These are phyloP conservation scores for Echria macrotheca DNA, from an alignment of 495 filamentous ascomycete genomes.

Conservation along the genomic window DNA sequence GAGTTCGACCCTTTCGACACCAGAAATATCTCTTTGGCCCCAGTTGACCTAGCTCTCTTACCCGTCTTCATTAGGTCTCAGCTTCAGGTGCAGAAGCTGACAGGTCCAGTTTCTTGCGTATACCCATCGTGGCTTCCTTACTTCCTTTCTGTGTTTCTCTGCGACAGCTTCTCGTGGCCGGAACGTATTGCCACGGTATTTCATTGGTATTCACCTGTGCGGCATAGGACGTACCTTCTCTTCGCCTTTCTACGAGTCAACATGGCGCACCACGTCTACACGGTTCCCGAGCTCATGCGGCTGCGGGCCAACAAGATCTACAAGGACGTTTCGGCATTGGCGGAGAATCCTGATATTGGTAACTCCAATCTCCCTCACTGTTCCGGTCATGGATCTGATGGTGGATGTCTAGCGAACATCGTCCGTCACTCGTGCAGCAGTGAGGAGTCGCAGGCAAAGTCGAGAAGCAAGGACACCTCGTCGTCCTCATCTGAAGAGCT, in stretches of 20 bases:
- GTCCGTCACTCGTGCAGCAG: conserved; percentile 17
- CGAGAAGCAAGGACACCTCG: conserved; percentile 16
- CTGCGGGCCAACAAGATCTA: conserved; percentile 17
- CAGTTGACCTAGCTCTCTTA: background rate
- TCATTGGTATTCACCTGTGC: conserved; percentile 19
- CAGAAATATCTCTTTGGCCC: background rate
- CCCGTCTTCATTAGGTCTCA: conserved; percentile 32
- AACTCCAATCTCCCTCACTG: background rate
- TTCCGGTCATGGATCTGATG: background rate
- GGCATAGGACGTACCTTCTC: conserved; percentile 28
- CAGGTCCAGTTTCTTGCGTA: conserved; percentile 17
- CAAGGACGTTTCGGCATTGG: conserved; percentile 14
- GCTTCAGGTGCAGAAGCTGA: conserved; percentile 31
- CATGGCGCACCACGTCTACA: conserved; percentile 35
- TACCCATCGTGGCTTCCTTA: conserved; percentile 19
- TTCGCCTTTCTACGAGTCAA: conserved; percentile 26
- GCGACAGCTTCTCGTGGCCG: background rate
- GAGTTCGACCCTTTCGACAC: background rate
- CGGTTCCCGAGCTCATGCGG: conserved; percentile 31
- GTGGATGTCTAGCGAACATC: conserved; percentile 17
- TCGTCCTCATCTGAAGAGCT: conserved; percentile 25
- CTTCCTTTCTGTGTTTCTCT: conserved; percentile 8
- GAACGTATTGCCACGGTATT: conserved; percentile 26
- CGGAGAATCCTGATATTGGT: conserved; percentile 31
- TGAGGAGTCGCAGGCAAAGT: conserved; percentile 14